These are phyloP conservation scores for Arabidopsis thaliana DNA, from an alignment of 345 rosid genomes.

Conservation along the genomic window TAIR10.1 NC_003076.8:10061501-10062000, in stretches of 20 bases:
- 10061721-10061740: too few relatives aligned
- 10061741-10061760: too few relatives aligned
- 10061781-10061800: neutral
- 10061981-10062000: neutral
- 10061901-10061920: neutral
- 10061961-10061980: neutral
- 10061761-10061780: too few relatives aligned
- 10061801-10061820: constrained; percentile 17
- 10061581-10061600: neutral
- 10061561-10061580: neutral
- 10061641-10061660: neutral
- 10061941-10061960: neutral
- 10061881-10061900: neutral
- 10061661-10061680: neutral
- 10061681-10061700: constrained; percentile 5
- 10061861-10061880: neutral
- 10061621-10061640: neutral
- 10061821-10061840: neutral
- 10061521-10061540: neutral
- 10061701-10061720: neutral
- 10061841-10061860: neutral
- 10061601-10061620: constrained; percentile 11
- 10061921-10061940: neutral
- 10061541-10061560: too few relatives aligned
- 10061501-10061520: neutral